These are phyloP conservation scores for Saccharum hybrid DNA, from an alignment of 202 grass and related monocot genomes.

Conservation along the genomic window DNA sequence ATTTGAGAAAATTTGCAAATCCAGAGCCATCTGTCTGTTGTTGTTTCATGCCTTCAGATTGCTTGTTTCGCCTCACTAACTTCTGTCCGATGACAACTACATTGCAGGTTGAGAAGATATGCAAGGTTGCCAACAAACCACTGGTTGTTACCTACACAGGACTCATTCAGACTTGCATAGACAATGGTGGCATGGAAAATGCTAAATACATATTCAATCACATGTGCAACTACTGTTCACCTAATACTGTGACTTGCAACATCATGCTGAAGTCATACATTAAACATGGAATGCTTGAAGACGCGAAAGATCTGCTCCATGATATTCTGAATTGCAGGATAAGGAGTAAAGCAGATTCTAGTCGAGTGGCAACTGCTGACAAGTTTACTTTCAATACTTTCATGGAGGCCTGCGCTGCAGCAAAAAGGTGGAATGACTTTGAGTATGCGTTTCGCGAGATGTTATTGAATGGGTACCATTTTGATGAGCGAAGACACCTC, in stretches of 20 bases:
- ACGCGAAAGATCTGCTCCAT: slow-evolving; percentile 68
- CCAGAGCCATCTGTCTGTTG: background rate
- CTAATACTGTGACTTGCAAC: slow-evolving; percentile 87
- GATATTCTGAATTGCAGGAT: slow-evolving; percentile 66
- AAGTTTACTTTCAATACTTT: slow-evolving; percentile 96
- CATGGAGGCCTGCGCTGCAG: slow-evolving; percentile 76
- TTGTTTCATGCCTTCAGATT: slow-evolving; percentile 27
- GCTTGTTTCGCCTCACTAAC: slow-evolving; percentile 10
- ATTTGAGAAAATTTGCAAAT: slow-evolving; percentile 14
- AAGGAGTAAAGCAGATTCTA: slow-evolving; percentile 49
- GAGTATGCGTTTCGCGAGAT: slow-evolving; percentile 69
- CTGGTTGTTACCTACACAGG: slow-evolving; percentile 95
- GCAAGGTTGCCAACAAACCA: slow-evolving; percentile 97
- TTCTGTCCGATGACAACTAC: slow-evolving; percentile 40
- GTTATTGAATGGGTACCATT: slow-evolving; percentile 67
- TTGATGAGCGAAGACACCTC: slow-evolving; percentile 75
- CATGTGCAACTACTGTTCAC: slow-evolving; percentile 86
- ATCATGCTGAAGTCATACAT: slow-evolving; percentile 91
- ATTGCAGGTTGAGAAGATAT: slow-evolving; percentile 90
- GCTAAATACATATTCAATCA: slow-evolving; percentile 78
- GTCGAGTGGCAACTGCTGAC: slow-evolving; percentile 62
- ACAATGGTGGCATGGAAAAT: slow-evolving; percentile 81
- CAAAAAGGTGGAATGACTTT: slow-evolving; percentile 79
- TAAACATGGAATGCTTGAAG: slow-evolving; percentile 72
- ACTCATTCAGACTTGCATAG: slow-evolving; percentile 82